Conservation (phyloP, 2,329 filamentous ascomycete genomes). For the Aciculosporium take region DNA sequence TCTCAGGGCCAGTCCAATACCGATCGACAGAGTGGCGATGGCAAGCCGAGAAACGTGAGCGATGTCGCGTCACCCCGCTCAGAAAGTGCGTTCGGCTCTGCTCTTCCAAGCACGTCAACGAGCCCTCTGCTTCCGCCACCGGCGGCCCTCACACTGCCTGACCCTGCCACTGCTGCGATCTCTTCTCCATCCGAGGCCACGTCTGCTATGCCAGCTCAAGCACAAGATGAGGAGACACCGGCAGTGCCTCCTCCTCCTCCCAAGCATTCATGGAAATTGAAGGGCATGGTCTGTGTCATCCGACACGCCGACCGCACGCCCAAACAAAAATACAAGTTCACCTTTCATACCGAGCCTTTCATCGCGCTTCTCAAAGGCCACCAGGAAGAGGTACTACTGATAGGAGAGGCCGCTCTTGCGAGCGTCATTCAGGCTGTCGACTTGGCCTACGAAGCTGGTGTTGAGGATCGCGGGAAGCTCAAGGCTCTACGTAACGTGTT, state of each 20-base stretch:
- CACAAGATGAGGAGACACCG: constrained; percentile 27
- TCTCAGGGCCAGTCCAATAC: constrained; percentile 12
- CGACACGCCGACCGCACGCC: constrained; percentile 93
- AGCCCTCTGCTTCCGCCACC: constrained; percentile 22
- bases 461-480: constrained; percentile 82
- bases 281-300: constrained; percentile 93
- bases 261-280: constrained; percentile 95
- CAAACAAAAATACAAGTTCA: constrained; percentile 99
- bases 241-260: constrained; percentile 51
- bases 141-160: constrained; percentile 16
- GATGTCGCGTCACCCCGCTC: constrained; percentile 19
- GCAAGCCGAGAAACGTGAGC: constrained; percentile 12
- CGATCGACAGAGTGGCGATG: constrained; percentile 11
- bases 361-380: constrained; percentile 90
- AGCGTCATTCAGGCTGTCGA: constrained; percentile 86
- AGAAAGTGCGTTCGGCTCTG: constrained; percentile 19
- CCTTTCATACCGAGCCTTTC: constrained; percentile 92
- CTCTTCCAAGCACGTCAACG: constrained; percentile 21
- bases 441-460: constrained; percentile 57
- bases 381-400: constrained; percentile 87
- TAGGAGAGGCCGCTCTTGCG: constrained; percentile 75
- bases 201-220: constrained; percentile 9
- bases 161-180: constrained; percentile 20
- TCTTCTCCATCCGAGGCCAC: constrained; percentile 21
- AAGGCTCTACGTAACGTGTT: constrained; percentile 72